Percentiles rank a stretch among this genome's conserved stretches.
Evolutionary conservation across 768 basidiomycete species (phyloP).

Genomic region (Kwoniella newhampshirensis): DNA sequence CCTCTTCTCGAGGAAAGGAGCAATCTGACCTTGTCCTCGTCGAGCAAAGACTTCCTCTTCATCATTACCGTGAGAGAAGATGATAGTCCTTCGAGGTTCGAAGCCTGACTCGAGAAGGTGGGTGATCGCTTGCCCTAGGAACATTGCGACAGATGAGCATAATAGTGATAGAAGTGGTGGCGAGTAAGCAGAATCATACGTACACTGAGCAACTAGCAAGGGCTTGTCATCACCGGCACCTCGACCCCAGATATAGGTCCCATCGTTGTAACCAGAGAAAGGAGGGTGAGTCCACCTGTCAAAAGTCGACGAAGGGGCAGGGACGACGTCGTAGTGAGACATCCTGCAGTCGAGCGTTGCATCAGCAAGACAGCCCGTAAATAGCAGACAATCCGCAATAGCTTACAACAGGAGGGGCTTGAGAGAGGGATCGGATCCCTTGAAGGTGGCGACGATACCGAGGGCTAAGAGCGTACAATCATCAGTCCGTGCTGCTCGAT

Average conservation of each 20-base stretch:
- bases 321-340: constrained; percentile 52
- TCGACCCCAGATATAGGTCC: constrained; percentile 43
- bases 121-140: constrained; percentile 49
- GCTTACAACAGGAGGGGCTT: constrained; percentile 46
- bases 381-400: not conserved
- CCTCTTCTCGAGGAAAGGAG: constrained; percentile 43
- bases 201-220: constrained; percentile 47
- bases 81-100: constrained; percentile 40
- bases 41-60: constrained; percentile 51
- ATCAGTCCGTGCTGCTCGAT: not conserved
- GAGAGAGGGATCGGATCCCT: constrained; percentile 44
- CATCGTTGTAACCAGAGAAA: constrained; percentile 48
- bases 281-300: constrained; percentile 48
- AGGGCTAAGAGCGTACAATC: constrained; percentile 23
- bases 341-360: constrained; percentile 17
- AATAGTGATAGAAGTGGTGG: no score
- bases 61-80: constrained; percentile 48
- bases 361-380: not conserved
- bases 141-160: not conserved
- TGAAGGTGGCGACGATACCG: constrained; percentile 46
- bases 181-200: constrained; percentile 7
- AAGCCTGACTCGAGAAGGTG: constrained; percentile 43
- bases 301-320: constrained; percentile 43
- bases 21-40: constrained; percentile 47
- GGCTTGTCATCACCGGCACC: constrained; percentile 50